Base-by-base conservation (phyloP, 2,329 filamentous ascomycete species). In the Fusarium sp. region DNA sequence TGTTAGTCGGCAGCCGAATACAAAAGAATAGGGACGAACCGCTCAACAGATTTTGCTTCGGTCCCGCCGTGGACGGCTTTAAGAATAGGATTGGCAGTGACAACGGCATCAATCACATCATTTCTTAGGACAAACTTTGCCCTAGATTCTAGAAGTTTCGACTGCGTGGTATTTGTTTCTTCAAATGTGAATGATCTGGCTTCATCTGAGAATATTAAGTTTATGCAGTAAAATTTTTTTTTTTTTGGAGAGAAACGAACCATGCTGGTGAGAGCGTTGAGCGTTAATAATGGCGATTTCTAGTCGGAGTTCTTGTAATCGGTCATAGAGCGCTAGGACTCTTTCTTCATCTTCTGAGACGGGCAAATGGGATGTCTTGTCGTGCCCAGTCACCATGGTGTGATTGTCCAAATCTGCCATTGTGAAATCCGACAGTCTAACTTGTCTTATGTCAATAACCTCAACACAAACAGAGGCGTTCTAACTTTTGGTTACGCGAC, bases 21-120 rank as follows among this genome's bases (percentile, higher is more conserved):
- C 25, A 14, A 15, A 9, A 3, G n/a, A 46, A 27, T 4, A 25
- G 29, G 23, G 14, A 58, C 74, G 35, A 80, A 91, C 91, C 86
- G 84, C 76, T 95, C 91, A 48, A 88, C 80, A 39, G 85, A 84
- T 3, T 86, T 84, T 15, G 86, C 83, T 57, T 85, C 82, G 11
- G 83, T 84, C 38, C 87, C 87, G 57, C 84, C 79, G 72, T 96
- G 91, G 35, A 94, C 86, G 7, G 92, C 89, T 70, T 90, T 91
- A 53, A 96, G 78, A 36, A 91, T 87, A 8, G 92, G 91, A 68
- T 92, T 89, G 53, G 88, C 87, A 66, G 86, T 85, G 64, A 95
- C 76, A 49, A 91, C 86, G 42, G 83, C 86, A 59, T 90, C 86
- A 19, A 88, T 80, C 19, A 91, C 87, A 58, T 86, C 86, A 72